Percentiles rank a stretch among this genome's conserved stretches.
phyloP scores from a whole-genome alignment of 495 filamentous ascomycete genomes.

The Neurospora tetrasperma region DNA sequence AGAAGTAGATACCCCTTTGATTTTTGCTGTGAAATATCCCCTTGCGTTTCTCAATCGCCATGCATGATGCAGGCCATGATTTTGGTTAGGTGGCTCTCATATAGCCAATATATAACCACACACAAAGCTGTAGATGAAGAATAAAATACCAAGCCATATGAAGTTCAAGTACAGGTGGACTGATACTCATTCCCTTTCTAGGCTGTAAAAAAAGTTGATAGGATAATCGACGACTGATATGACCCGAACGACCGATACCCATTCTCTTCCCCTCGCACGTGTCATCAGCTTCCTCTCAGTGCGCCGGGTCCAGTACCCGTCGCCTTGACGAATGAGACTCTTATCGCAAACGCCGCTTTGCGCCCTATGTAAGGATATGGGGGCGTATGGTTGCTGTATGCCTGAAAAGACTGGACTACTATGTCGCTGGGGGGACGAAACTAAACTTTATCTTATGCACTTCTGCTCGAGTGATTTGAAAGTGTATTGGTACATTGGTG shows the following conservation, averaged over 20 bases:
- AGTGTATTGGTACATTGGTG: not conserved
- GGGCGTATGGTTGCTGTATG: not conserved
- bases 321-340: not conserved
- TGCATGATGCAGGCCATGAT: not conserved
- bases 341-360: not conserved
- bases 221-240: not conserved
- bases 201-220: slow-evolving; percentile 10
- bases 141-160: slow-evolving; percentile 9
- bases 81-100: slow-evolving; percentile 1
- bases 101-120: not conserved
- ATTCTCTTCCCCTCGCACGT: not conserved
- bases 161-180: slow-evolving; percentile 10
- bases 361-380: not conserved
- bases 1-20: slow-evolving; percentile 28
- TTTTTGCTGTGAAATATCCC: not conserved
- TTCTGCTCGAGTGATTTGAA: not conserved
- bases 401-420: not conserved
- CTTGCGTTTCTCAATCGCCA: slow-evolving; percentile 1
- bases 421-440: not conserved
- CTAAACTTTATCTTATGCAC: not conserved
- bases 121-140: slow-evolving; percentile 22
- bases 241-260: slow-evolving; percentile 1
- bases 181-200: slow-evolving; percentile 11
- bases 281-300: not conserved
- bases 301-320: not conserved